Base-by-base conservation (phyloP, 305 asterid species). In the Fraxinus angustifolia region DNA sequence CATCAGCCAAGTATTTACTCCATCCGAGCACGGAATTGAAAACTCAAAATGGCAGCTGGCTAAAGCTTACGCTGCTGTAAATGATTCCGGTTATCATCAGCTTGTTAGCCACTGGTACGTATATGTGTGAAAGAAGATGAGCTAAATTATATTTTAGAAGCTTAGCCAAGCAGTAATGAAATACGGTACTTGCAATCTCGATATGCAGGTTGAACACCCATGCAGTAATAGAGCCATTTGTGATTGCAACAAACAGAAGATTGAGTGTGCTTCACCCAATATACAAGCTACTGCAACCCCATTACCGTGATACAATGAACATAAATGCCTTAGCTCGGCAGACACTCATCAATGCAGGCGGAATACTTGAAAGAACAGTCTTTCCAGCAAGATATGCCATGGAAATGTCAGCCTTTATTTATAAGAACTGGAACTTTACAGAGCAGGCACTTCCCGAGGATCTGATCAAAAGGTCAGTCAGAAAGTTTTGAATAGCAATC, bases 251-350 rank as follows among this genome's bases (percentile, higher is more conserved):
- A 16, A 91, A 90, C 78, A 86, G 97, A 67, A 92, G 89, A 0
- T 78, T 93, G 10, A 93, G 97, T 72, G 91, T 84, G 84, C 84
- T 93, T 78, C 95, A 93, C 82, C 97, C 97, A 17, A 85, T 93
- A 36, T 65, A 88, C 77, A 93, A 90, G 91, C 93, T 92, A 56
- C 86, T 93, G 73, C 87, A 92, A 16, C 97, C 97, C 30, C 97
- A 93, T 81, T 93, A 89, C 87, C 94, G 93, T 1, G 94, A 93
- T 82, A 91, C 97, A 6, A 92, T 92, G 97, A 89, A 90, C 90
- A 91, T 93, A 53, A 92, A 93, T 45, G 95, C 94, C 28, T 83
- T 93, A 28, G 93, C 93, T 5, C 83, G 97, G 42, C 93, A 93
- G 48, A 82, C 86, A 71, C 86, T 93, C 84, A 86, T 92, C 17